Percentiles rank a stretch among this genome's conserved stretches.
Conservation (phyloP, 179 eudicot species). For the Silene noctiflora region DNA sequence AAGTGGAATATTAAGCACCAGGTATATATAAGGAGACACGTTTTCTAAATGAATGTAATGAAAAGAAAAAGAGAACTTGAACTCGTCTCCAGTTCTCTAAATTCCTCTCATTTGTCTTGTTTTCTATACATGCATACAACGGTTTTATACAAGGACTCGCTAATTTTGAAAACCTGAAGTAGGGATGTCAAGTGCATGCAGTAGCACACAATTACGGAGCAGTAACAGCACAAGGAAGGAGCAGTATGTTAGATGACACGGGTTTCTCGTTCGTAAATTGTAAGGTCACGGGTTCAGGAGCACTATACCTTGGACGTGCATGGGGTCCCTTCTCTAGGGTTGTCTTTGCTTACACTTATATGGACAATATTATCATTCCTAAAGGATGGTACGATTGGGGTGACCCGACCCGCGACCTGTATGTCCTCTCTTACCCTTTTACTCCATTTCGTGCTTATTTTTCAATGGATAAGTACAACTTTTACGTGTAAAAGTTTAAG, state of each 20-base stretch:
- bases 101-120: too few species aligned
- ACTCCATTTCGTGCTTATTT: background rate
- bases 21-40: too few species aligned
- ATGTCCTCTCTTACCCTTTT: conserved; percentile 20
- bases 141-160: too few species aligned
- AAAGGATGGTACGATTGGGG: conserved; percentile 94
- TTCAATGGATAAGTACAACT: background rate
- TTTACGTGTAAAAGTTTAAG: too few species aligned
- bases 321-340: conserved; percentile 96
- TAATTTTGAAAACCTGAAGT: background rate
- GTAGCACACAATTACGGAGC: conserved; percentile 65
- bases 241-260: conserved; percentile 71
- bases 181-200: conserved; percentile 85
- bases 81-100: too few species aligned
- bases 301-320: conserved; percentile 80
- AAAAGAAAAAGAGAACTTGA: too few species aligned
- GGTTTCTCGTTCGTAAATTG: conserved; percentile 82
- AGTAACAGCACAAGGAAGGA: conserved; percentile 81
- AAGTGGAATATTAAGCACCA: too few species aligned
- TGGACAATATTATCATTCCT: conserved; percentile 85
- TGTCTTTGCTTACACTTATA: conserved; percentile 79
- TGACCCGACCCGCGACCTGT: conserved; percentile 78
- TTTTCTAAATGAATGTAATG: too few species aligned
- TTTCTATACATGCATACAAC: background rate
- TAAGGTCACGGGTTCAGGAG: conserved; percentile 83